Base-by-base conservation (phyloP, 75 land plant genomes). In the Cunninghamia lanceolata region DNA sequence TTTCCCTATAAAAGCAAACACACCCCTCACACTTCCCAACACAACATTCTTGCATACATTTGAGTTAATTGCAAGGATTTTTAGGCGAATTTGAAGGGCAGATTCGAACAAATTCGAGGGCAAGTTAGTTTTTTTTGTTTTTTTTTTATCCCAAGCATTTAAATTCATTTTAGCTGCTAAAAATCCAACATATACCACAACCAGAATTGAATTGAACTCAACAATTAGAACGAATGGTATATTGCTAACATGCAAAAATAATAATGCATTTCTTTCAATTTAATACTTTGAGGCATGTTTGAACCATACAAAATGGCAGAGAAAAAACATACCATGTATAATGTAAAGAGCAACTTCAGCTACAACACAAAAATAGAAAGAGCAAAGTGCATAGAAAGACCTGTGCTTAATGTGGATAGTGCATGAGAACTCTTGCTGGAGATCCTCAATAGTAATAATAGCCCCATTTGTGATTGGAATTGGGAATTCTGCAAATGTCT, bases 401-500 rank as follows among this genome's bases (percentile, higher is more conserved):
- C 99, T 97, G 92, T 98, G 99, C 88, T 94, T 97, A 53, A 98
- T 93, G 74, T 94, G 93, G 25, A 98, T 93, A 79, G 78, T 90
- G 93, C 99, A 98, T 11, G 89, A 52, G 1, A 98, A 89, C 45
- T 98, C 99, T 86, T 98, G 99, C 71, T 94, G 96, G 81, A 94
- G 91, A 89, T 98, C 99, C 87, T 98, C 99, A 45, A 98, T 91
- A 0, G 91, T 89, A 15, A 98, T 88, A 71, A 92, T 89, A 15
- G 93, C 91, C 82, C 96, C 99, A 87, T 88, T 90, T 43, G 88
- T 91, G 75, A 97, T 92, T 42, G 99, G 92, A 73, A 92, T 86
- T 78, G 97, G 96, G 89, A 95, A 93, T 87, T 93, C 89, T 82
- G 92, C 94, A 28, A 98, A 89, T 15, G 90, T 91, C 99, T 98